These are phyloP conservation scores for Leccinum variicolor DNA, from an alignment of 768 basidiomycete genomes.

Conservation along the genomic window DNA sequence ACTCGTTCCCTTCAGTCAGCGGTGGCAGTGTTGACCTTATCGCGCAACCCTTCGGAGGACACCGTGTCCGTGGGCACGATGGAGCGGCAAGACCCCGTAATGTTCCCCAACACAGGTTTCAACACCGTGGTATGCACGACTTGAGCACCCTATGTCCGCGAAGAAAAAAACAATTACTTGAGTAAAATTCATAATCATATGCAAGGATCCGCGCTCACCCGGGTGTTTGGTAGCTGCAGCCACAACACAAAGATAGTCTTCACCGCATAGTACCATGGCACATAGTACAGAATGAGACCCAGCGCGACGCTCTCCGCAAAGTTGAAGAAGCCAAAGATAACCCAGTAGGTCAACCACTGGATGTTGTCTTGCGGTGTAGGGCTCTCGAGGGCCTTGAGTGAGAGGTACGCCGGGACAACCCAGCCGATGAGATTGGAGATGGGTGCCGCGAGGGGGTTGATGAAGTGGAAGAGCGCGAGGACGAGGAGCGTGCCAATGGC, in stretches of 20 bases:
- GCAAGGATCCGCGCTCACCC: conserved; percentile 48
- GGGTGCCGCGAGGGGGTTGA: conserved; percentile 90
- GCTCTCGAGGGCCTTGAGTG: conserved; percentile 89
- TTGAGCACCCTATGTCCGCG: conserved; percentile 72
- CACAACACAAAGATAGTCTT: conserved; percentile 91
- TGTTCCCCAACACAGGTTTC: conserved; percentile 75
- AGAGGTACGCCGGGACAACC: conserved; percentile 92
- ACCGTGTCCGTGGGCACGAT: conserved; percentile 50
- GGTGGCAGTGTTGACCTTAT: conserved; percentile 39
- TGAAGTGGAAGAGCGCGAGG: conserved; percentile 69
- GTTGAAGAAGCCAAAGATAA: conserved; percentile 91
- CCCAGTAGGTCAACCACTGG: conserved; percentile 99
- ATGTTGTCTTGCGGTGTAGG: conserved; percentile 82
- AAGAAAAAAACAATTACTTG: background rate
- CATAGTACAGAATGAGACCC: conserved; percentile 82
- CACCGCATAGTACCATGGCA: conserved; percentile 93
- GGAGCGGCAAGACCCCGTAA: conserved; percentile 42
- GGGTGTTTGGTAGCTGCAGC: conserved; percentile 84
- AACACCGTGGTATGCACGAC: conserved; percentile 70
- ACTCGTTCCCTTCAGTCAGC: conserved; percentile 26
- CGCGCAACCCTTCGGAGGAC: conserved; percentile 45
- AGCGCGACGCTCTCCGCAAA: conserved; percentile 86
- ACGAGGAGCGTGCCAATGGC: conserved; percentile 70
- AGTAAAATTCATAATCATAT: background rate
- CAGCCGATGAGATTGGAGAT: conserved; percentile 95